phyloP scores from a whole-genome alignment of 2,329 filamentous ascomycete genomes.

The Claviceps arundinis region DNA sequence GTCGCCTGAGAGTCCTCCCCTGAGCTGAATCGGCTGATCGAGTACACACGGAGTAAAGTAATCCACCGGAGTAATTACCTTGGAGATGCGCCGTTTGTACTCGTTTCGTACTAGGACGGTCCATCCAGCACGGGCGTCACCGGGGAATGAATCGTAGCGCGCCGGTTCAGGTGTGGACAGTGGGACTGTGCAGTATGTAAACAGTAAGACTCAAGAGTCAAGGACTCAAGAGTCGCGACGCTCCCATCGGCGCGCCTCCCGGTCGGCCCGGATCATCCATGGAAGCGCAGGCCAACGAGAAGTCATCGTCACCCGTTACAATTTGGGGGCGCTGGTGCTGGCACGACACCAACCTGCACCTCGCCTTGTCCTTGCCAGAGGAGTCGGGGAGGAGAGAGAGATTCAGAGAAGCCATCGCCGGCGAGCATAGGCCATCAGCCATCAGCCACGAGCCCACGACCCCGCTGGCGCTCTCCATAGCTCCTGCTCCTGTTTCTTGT shows the following conservation, averaged over 20 bases:
- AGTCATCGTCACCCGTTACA: no score
- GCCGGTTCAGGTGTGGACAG: not conserved
- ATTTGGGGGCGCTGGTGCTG: no score
- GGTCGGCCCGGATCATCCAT: not conserved
- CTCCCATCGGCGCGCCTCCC: not conserved
- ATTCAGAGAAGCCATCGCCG: not conserved
- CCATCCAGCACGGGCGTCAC: not conserved
- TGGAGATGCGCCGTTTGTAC: not conserved
- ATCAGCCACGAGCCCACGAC: no score
- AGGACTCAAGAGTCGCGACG: not conserved
- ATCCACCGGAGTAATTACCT: not conserved
- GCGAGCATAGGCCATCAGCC: slow-evolving; percentile 3
- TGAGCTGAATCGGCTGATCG: not conserved
- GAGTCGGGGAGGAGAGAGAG: not conserved
- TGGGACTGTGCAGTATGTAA: not conserved
- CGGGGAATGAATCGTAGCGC: slow-evolving; percentile 2
- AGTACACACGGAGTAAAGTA: not conserved
- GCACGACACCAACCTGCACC: no score
- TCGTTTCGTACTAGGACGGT: slow-evolving; percentile 4
- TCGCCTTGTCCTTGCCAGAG: not conserved
- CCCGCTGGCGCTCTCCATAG: slow-evolving; percentile 1
- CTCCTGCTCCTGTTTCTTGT: not conserved
- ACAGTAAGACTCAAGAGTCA: no score
- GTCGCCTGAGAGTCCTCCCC: not conserved
- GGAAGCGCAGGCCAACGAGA: no score